Evolutionary conservation across 2,329 filamentous ascomycete species (phyloP).

Genomic region (Delphinella strobiligena): DNA sequence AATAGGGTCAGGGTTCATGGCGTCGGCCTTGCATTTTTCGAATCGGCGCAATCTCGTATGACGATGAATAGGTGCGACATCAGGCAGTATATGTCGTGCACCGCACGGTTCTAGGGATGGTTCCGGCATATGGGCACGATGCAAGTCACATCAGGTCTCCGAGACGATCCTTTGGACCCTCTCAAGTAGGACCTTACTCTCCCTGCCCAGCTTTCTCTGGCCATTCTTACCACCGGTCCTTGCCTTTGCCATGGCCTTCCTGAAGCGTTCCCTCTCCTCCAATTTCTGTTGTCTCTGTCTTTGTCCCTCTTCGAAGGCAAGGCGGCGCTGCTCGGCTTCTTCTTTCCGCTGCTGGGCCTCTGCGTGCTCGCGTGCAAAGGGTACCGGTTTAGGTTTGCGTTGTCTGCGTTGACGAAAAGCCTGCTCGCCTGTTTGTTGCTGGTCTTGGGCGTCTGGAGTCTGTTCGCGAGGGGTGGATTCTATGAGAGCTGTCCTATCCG

Average conservation of each 20-base stretch:
- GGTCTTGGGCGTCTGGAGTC: background rate
- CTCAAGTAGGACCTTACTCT: constrained; percentile 66
- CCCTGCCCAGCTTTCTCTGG: constrained; percentile 67
- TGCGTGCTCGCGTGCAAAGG: constrained; percentile 31
- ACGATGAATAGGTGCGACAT: no score
- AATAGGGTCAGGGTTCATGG: no score
- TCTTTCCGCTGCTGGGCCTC: constrained; percentile 43
- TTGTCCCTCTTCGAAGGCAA: constrained; percentile 51
- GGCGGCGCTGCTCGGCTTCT: constrained; percentile 49
- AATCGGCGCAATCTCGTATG: no score
- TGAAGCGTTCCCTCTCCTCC: constrained; percentile 60
- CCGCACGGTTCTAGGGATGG: no score
- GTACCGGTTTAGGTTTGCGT: constrained; percentile 29
- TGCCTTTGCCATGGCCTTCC: constrained; percentile 51
- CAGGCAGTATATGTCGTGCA: no score
- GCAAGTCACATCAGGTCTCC: background rate
- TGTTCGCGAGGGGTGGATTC: constrained; percentile 4
- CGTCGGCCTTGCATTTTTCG: no score
- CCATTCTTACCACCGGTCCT: constrained; percentile 52
- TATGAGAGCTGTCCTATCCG: background rate
- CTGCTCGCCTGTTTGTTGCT: background rate
- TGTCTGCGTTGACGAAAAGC: constrained; percentile 15
- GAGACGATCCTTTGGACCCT: constrained; percentile 63
- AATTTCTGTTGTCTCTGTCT: constrained; percentile 40
- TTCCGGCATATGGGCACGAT: no score